Conservation (phyloP, 2,329 filamentous ascomycete species). For the Aspergillus luchuensis region DNA sequence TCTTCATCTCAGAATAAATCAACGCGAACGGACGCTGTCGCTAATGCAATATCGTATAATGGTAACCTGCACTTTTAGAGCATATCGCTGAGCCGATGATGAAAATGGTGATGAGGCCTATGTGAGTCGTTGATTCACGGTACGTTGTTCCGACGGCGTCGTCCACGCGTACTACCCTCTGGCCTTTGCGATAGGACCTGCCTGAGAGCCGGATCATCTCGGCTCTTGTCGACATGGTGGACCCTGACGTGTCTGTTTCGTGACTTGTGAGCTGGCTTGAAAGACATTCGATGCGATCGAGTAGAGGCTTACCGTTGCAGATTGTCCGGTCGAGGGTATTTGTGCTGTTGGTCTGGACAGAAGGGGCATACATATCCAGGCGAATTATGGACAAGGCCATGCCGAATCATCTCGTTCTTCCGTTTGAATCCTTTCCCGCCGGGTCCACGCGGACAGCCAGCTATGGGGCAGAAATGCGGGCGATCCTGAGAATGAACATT, state of each 20-base stretch:
- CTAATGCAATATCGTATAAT: conserved; percentile 17
- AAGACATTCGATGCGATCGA: background rate
- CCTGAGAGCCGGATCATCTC: conserved; percentile 78
- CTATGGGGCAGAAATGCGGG: conserved; percentile 65
- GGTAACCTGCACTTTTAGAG: conserved; percentile 2
- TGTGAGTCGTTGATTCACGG: conserved; percentile 15
- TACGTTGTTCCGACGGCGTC: conserved; percentile 62
- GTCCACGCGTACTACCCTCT: conserved; percentile 78
- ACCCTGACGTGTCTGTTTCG: conserved; percentile 80
- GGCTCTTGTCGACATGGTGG: conserved; percentile 86
- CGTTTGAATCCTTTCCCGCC: conserved; percentile 69
- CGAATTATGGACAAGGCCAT: conserved; percentile 87
- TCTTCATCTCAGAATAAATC: background rate
- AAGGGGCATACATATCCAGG: conserved; percentile 97
- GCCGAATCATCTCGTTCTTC: conserved; percentile 71
- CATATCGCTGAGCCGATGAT: background rate
- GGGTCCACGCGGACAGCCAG: conserved; percentile 58
- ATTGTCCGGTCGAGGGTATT: conserved; percentile 93
- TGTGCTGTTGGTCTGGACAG: conserved; percentile 89
- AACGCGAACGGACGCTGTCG: conserved; percentile 8
- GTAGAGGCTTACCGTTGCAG: conserved; percentile 72
- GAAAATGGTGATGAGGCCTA: background rate
- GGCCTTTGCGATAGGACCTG: conserved; percentile 84
- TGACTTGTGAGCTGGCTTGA: conserved; percentile 5
- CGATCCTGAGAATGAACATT: conserved; percentile 66